A percentile compares a stretch with the other conserved stretches of the same genome.
phyloP scores from a whole-genome alignment of 768 basidiomycete species.

The Boletus barrowsii region DNA sequence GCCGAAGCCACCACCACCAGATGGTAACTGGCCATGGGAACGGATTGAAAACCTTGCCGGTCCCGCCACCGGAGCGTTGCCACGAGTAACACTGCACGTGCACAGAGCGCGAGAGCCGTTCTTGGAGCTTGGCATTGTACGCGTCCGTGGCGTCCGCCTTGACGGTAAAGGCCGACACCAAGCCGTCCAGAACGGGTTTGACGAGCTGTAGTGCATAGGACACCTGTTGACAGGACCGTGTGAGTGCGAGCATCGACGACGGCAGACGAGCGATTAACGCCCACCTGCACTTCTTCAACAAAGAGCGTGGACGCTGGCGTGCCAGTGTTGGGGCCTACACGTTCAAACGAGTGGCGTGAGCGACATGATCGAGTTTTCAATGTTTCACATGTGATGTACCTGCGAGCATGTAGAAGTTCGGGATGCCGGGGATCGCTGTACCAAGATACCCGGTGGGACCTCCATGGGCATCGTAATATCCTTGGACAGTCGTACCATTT shows the following conservation, averaged over 20 bases:
- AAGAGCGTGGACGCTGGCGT: constrained; percentile 26
- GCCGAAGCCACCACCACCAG: constrained; percentile 38
- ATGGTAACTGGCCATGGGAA: constrained; percentile 38
- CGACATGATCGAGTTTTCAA: background rate
- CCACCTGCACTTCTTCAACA: constrained; percentile 29
- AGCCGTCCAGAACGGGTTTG: constrained; percentile 25
- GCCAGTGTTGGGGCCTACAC: constrained; percentile 26
- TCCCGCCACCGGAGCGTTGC: constrained; percentile 34
- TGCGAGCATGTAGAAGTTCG: constrained; percentile 34
- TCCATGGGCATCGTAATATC: constrained; percentile 28
- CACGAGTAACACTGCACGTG: constrained; percentile 38
- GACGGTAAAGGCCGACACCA: constrained; percentile 23
- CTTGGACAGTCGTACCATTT: constrained; percentile 20
- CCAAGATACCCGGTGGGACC: constrained; percentile 36
- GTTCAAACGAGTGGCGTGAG: background rate
- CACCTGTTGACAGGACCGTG: constrained; percentile 13
- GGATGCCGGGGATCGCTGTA: constrained; percentile 34
- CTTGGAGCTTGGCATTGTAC: constrained; percentile 25
- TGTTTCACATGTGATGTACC: constrained; percentile 15
- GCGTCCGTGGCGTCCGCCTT: constrained; percentile 23
- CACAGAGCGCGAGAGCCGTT: constrained; percentile 15
- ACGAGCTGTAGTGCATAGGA: constrained; percentile 30
- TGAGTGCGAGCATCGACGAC: background rate
- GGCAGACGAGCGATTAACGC: background rate
- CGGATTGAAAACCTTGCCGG: constrained; percentile 36